Percentiles rank a stretch among this genome's conserved stretches.
phyloP scores from a whole-genome alignment of 805 yeast species.

The Hanseniaspora osmophila region DNA sequence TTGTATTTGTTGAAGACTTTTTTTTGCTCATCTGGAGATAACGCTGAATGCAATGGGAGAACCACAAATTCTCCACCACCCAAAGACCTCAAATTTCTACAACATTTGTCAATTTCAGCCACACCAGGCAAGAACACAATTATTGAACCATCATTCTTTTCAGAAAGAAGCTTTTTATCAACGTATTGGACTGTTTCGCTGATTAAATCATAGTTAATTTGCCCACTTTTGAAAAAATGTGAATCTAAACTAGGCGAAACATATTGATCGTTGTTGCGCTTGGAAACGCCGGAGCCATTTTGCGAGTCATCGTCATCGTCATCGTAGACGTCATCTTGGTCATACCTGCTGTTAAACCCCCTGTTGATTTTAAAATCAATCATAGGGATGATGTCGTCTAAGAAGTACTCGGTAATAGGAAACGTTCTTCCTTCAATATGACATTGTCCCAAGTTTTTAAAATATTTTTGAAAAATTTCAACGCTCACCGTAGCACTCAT shows the following conservation, averaged over 20 bases:
- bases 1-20: conserved; percentile 51
- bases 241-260: conserved; percentile 52
- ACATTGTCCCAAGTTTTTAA: conserved; percentile 43
- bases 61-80: conserved; percentile 23
- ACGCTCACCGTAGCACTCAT: conserved; percentile 93
- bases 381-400: conserved; percentile 48
- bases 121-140: conserved; percentile 83
- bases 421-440: conserved; percentile 90
- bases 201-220: conserved; percentile 62
- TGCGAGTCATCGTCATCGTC: neutral
- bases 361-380: conserved; percentile 39
- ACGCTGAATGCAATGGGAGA: conserved; percentile 79
- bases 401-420: conserved; percentile 67
- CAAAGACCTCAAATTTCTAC: conserved; percentile 13
- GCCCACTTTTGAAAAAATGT: conserved; percentile 48
- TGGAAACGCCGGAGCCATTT: too few relatives aligned
- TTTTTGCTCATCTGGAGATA: conserved; percentile 70
- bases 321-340: conserved; percentile 12
- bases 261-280: conserved; percentile 20
- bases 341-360: conserved; percentile 6
- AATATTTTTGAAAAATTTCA: conserved; percentile 51
- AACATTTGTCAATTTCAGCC: conserved; percentile 62
- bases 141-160: conserved; percentile 51
- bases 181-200: conserved; percentile 39
- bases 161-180: conserved; percentile 31